Evolutionary conservation across 768 basidiomycete species (phyloP).

Genomic region (Neoboletus subvelutipes): DNA sequence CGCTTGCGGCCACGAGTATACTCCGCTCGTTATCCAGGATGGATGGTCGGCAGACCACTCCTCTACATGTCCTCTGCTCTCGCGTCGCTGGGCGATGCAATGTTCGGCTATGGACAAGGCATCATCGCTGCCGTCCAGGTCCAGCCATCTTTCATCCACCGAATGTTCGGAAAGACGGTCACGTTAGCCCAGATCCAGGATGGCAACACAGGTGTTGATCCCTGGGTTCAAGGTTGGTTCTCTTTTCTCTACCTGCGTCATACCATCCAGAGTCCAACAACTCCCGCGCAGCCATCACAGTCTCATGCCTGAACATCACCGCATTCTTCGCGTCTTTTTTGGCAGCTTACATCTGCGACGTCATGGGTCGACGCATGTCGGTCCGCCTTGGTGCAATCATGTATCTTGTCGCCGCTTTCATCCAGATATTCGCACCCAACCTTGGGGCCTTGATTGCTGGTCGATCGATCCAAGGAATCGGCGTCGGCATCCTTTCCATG

Average conservation of each 20-base stretch:
- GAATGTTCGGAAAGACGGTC: constrained; percentile 48
- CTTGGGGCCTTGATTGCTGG: constrained; percentile 41
- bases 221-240: constrained; percentile 45
- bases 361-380: constrained; percentile 49
- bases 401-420: constrained; percentile 48
- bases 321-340: constrained; percentile 45
- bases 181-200: constrained; percentile 44
- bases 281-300: constrained; percentile 42
- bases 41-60: constrained; percentile 50
- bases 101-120: constrained; percentile 57
- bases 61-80: constrained; percentile 51
- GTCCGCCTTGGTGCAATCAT: constrained; percentile 50
- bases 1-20: constrained; percentile 39
- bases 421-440: constrained; percentile 50
- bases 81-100: constrained; percentile 55
- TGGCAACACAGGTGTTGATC: constrained; percentile 43
- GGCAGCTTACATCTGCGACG: constrained; percentile 51
- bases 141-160: constrained; percentile 50
- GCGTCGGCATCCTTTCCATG: constrained; percentile 51
- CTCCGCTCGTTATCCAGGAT: constrained; percentile 48
- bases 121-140: constrained; percentile 52
- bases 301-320: constrained; percentile 50
- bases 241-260: not conserved
- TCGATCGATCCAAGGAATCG: constrained; percentile 47
- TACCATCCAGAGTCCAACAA: not conserved